These are phyloP conservation scores for Stagonosporopsis vannaccii DNA, from an alignment of 2,329 filamentous ascomycete genomes.

Conservation along the genomic window DNA sequence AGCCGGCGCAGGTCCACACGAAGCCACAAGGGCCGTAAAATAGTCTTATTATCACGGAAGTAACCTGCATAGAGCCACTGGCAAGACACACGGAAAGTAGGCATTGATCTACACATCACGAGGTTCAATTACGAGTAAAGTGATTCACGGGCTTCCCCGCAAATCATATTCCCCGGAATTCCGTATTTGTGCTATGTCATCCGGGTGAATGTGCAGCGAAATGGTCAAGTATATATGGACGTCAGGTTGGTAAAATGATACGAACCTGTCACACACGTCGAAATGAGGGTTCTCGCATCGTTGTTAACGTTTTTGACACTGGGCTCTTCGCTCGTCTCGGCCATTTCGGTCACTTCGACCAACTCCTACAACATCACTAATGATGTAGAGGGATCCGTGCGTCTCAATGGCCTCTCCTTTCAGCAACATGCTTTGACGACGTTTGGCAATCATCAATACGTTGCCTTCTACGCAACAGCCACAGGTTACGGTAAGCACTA, in stretches of 20 bases:
- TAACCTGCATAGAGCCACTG: background rate
- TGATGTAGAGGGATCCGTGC: conserved; percentile 45
- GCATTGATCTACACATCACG: conserved; percentile 1
- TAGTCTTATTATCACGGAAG: background rate
- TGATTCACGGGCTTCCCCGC: background rate
- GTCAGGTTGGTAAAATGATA: background rate
- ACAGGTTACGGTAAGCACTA: conserved; percentile 45
- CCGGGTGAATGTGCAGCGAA: conserved; percentile 16
- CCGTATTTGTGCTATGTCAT: background rate
- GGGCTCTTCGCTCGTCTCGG: conserved; percentile 22
- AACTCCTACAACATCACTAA: conserved; percentile 42
- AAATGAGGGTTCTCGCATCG: conserved; percentile 28
- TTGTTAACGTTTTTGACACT: conserved; percentile 19
- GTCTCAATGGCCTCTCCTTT: conserved; percentile 58
- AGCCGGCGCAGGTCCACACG: conserved; percentile 20
- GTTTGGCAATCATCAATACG: conserved; percentile 59
- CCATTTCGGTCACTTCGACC: conserved; percentile 37
- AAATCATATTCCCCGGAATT: background rate
- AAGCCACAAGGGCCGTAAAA: conserved; percentile 9
- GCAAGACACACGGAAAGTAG: background rate
- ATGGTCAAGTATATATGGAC: conserved; percentile 7
- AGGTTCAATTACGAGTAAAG: conserved; percentile 1
- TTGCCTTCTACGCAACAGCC: conserved; percentile 54
- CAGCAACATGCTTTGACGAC: conserved; percentile 59
- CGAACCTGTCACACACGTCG: background rate